These are phyloP conservation scores for Botrytis galanthina DNA, from an alignment of 2,329 filamentous ascomycete species.

Conservation along the genomic window DNA sequence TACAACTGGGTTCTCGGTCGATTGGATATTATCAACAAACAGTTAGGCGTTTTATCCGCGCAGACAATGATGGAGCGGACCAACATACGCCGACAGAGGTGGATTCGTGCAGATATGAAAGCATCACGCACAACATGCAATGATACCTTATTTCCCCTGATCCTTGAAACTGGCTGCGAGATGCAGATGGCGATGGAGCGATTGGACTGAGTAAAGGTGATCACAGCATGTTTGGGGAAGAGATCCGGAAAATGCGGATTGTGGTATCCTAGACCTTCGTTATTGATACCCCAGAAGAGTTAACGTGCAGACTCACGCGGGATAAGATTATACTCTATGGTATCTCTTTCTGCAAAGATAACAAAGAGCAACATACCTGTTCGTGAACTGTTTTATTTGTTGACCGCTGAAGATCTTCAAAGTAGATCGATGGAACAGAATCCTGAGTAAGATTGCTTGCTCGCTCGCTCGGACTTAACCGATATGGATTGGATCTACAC, in stretches of 20 bases:
- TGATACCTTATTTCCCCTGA: background rate
- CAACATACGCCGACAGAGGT: constrained; percentile 22
- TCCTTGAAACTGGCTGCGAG: background rate
- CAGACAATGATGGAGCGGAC: constrained; percentile 22
- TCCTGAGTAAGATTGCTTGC: background rate
- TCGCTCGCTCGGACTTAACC: background rate
- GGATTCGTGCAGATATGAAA: constrained; percentile 13
- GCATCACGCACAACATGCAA: constrained; percentile 1
- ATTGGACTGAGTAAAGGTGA: background rate
- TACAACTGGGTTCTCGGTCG: constrained; percentile 27
- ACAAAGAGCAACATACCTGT: background rate
- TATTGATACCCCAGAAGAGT: background rate
- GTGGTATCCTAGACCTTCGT: background rate
- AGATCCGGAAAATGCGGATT: background rate
- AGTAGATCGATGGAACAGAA: background rate
- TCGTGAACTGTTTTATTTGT: background rate
- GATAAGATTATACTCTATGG: background rate
- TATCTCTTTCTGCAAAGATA: background rate
- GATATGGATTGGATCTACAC: background rate
- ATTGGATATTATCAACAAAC: constrained; percentile 29
- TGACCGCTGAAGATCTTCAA: constrained; percentile 2
- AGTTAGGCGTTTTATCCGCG: constrained; percentile 28
- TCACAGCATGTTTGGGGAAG: background rate
- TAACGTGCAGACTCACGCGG: background rate
- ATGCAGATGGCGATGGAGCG: constrained; percentile 1